Conservation (phyloP, 169 alveolate genomes). For the Plasmodium vivax region DNA sequence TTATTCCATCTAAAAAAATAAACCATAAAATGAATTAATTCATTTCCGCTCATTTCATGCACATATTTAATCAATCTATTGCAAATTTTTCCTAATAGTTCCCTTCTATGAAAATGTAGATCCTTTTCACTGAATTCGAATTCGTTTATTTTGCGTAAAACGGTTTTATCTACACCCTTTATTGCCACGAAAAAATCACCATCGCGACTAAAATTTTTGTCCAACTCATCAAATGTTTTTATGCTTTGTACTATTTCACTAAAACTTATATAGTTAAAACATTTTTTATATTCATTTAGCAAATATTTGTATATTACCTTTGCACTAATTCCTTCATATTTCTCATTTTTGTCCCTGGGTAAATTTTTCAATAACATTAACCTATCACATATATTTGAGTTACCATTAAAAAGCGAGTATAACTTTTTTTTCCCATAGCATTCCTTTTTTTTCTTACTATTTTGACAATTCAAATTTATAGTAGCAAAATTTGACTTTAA, state of each 20-base stretch:
- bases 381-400: conserved; percentile 32
- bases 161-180: conserved; percentile 34
- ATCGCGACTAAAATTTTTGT: conserved; percentile 21
- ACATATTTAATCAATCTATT: conserved; percentile 33
- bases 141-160: conserved; percentile 28
- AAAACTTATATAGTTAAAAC: conserved; percentile 44
- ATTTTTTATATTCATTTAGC: conserved; percentile 50
- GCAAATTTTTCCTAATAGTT: conserved; percentile 62
- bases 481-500: conserved; percentile 50
- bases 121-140: conserved; percentile 54
- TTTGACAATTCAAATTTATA: conserved; percentile 44
- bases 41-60: conserved; percentile 69
- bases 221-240: conserved; percentile 45
- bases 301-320: conserved; percentile 38
- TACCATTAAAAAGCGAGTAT: conserved; percentile 15
- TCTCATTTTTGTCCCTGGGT: conserved; percentile 34
- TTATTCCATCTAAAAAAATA: conserved; percentile 67
- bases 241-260: conserved; percentile 40
- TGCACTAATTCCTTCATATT: conserved; percentile 30
- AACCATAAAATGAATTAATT: conserved; percentile 60
- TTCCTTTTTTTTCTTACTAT: not conserved
- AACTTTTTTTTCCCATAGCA: not conserved
- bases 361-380: conserved; percentile 31
- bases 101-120: conserved; percentile 50
- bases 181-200: conserved; percentile 29